phyloP scores from a whole-genome alignment of 257 asterid genomes.

The Cruciata laevipes region DNA sequence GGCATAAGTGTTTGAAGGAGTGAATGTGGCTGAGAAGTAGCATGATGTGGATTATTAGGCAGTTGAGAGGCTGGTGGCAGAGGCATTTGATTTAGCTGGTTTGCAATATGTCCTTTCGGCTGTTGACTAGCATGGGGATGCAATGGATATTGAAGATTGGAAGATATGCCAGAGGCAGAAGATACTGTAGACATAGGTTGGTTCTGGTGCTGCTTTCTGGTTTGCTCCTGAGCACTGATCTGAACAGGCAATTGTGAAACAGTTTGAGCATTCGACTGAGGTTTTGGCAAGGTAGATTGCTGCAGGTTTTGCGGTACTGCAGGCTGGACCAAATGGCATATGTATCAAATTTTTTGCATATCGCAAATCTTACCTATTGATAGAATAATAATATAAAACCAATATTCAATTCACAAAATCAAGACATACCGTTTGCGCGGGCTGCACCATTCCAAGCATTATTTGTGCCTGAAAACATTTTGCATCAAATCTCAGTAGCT shows the following conservation, averaged over 20 bases:
- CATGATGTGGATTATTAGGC: conserved; percentile 51
- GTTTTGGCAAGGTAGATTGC: conserved; percentile 40
- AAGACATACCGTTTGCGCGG: conserved; percentile 62
- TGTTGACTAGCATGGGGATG: conserved; percentile 48
- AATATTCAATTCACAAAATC: conserved; percentile 3
- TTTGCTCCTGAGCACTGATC: conserved; percentile 46
- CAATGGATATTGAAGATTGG: conserved; percentile 47
- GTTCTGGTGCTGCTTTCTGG: conserved; percentile 53
- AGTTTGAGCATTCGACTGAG: conserved; percentile 43
- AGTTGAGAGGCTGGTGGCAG: conserved; percentile 52
- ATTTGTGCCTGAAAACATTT: conserved; percentile 66
- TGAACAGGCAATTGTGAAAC: conserved; percentile 43
- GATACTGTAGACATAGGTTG: conserved; percentile 35
- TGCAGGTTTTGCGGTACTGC: conserved; percentile 47
- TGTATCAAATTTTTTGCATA: conserved; percentile 11
- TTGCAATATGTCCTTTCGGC: conserved; percentile 44
- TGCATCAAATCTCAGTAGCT: conserved; percentile 27
- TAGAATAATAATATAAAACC: conserved; percentile 9
- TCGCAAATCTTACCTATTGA: conserved; percentile 15
- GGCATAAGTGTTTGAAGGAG: conserved; percentile 55
- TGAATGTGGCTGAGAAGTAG: conserved; percentile 45
- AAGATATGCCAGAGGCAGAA: conserved; percentile 39
- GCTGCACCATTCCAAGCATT: conserved; percentile 95
- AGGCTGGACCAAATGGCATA: conserved; percentile 40
- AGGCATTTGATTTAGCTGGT: conserved; percentile 46